Percentiles rank a stretch among this genome's conserved stretches.
Evolutionary conservation across 2,329 filamentous ascomycete genomes (phyloP).

Genomic region (Aspergillus pseudoviridinutans): DNA sequence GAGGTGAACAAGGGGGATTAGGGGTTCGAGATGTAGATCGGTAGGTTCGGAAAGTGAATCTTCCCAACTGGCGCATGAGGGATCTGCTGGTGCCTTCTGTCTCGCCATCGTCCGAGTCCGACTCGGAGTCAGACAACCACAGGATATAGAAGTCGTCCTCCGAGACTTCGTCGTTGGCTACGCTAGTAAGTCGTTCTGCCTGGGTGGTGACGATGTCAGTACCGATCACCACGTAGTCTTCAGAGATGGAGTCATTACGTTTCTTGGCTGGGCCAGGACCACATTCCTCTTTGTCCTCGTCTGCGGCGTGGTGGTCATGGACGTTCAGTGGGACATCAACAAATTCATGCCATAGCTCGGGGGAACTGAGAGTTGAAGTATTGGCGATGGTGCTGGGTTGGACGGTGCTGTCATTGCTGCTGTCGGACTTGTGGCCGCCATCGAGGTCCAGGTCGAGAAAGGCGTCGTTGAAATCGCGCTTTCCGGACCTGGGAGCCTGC

Average conservation of each 20-base stretch:
- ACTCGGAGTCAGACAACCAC: neutral
- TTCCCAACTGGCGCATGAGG: neutral
- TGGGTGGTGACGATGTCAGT: neutral
- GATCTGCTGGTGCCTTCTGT: neutral
- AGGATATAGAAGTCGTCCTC: neutral
- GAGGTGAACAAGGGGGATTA: neutral
- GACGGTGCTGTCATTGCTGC: conserved; percentile 44
- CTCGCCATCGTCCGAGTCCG: neutral
- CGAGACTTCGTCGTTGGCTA: neutral
- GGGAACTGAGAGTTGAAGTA: neutral
- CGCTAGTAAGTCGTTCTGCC: neutral
- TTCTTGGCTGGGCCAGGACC: neutral
- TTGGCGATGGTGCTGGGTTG: conserved; percentile 30
- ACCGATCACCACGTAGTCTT: neutral
- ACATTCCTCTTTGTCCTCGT: neutral
- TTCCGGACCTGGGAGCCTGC: neutral
- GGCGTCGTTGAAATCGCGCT: neutral
- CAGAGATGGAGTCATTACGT: neutral
- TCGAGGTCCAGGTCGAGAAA: neutral
- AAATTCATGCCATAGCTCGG: neutral
- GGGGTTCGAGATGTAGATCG: neutral
- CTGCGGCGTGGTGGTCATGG: neutral
- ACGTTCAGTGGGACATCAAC: neutral
- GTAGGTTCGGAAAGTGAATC: neutral
- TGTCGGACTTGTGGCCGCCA: conserved; percentile 10